phyloP scores from a whole-genome alignment of 2,329 filamentous ascomycete genomes.

The Botrytis cinerea region DNA sequence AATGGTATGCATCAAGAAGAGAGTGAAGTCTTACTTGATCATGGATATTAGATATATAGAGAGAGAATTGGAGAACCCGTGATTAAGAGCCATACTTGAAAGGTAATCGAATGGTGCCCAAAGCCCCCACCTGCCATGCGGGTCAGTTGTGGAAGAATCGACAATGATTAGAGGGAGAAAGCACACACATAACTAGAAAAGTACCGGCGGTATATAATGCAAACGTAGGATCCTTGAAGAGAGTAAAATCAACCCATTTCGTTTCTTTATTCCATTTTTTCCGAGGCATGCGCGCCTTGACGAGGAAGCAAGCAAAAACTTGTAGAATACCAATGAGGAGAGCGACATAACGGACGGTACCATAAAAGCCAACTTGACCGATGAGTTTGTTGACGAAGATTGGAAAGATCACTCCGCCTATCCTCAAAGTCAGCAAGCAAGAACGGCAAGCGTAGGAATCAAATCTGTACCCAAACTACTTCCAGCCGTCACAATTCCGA shows the following conservation, averaged over 20 bases:
- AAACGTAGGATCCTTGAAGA: slow-evolving; percentile 27
- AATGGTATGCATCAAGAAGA: slow-evolving; percentile 47
- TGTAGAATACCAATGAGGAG: slow-evolving; percentile 2
- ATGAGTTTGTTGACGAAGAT: slow-evolving; percentile 43
- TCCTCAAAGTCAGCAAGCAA: not conserved
- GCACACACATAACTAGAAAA: slow-evolving; percentile 17
- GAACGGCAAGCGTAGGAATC: slow-evolving; percentile 47
- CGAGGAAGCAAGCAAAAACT: slow-evolving; percentile 5
- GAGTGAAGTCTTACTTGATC: slow-evolving; percentile 15
- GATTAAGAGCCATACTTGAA: slow-evolving; percentile 38
- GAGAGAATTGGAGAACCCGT: slow-evolving; percentile 55
- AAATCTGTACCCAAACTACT: slow-evolving; percentile 45
- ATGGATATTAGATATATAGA: slow-evolving; percentile 16
- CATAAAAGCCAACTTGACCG: not conserved
- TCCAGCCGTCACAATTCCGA: slow-evolving; percentile 51
- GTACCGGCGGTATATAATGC: slow-evolving; percentile 13
- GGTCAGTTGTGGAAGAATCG: not conserved
- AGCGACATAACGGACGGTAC: slow-evolving; percentile 7
- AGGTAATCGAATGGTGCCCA: slow-evolving; percentile 29
- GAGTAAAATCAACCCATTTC: slow-evolving; percentile 42
- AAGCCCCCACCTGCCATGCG: slow-evolving; percentile 44
- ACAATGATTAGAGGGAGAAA: not conserved
- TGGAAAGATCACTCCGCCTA: slow-evolving; percentile 39
- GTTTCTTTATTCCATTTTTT: slow-evolving; percentile 13
- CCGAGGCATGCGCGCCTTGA: slow-evolving; percentile 2